Evolutionary conservation across 2,329 filamentous ascomycete species (phyloP), one percentile per base, ranked within the genome.

Genomic region (Alternaria postmessia): DNA sequence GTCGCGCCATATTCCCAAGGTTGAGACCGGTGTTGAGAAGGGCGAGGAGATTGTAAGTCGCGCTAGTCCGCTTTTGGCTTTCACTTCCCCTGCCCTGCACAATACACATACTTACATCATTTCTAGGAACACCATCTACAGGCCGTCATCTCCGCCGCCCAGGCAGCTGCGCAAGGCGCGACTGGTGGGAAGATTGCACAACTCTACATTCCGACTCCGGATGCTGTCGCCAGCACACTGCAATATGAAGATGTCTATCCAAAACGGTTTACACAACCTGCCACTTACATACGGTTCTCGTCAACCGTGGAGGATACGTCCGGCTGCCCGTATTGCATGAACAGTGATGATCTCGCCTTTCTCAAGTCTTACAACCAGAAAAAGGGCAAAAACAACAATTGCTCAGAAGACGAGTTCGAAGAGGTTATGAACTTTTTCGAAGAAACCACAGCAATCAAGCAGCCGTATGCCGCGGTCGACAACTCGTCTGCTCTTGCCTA

Each of bases 231-330:
- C 72, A 87, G 86, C 79, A 83, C 82, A 66, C 83, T 94, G 80
- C 87, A 92, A 80, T 99, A 97, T 89, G 92, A 96, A 80, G 87
- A 90, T 73, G 87, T 97, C 71, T 98, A 98, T 77, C 87, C 90
- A 51, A 88, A 87, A 66, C 83, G 84, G 59, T 97, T 94, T 81
- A 87, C 89, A 73, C 91, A 96, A 79, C 93, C 95, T 53, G 89
- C 90, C 63, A 95, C 94, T 63, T 98, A 98, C 81, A 97, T 99
- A 77, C 93, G 94, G 67, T 98, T 96, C 82, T 98, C 95, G 66
- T 94, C 96, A 68, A 99, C 95, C 3, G 94, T 99, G 63, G 95
- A 99, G 81, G 95, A 99, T 80, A 96, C 91, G 72, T 90, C 93
- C 74, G 91, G 92, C 72, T 91, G 90, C 76, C 88, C 90, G 71